These are phyloP conservation scores for Selenicereus undatus DNA, from an alignment of 148 eudicot genomes.

Conservation along the genomic window DNA sequence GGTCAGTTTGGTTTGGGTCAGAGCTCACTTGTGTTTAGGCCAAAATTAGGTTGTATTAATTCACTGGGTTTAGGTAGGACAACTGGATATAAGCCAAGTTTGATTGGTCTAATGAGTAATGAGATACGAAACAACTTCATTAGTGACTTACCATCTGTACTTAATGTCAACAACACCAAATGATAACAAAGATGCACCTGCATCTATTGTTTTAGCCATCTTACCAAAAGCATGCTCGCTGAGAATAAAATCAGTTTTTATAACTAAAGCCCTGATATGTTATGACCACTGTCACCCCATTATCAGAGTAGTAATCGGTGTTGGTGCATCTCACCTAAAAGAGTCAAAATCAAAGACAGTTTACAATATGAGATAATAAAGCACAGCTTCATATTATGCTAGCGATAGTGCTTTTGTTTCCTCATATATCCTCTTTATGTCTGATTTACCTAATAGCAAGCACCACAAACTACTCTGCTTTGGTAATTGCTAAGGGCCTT, in stretches of 20 bases:
- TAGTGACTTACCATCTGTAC: constrained; percentile 50
- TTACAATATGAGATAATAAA: neutral
- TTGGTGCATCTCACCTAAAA: constrained; percentile 64
- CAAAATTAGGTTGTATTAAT: neutral
- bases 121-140: neutral
- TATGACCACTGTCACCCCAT: constrained; percentile 55
- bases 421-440: neutral
- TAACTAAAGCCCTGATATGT: constrained; percentile 62
- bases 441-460: constrained; percentile 62
- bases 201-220: constrained; percentile 61
- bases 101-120: neutral
- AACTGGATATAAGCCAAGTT: neutral
- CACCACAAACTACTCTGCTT: constrained; percentile 68
- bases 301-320: constrained; percentile 51
- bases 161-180: constrained; percentile 62
- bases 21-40: neutral
- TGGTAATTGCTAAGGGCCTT: constrained; percentile 22
- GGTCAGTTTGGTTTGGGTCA: neutral
- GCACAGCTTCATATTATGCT: neutral
- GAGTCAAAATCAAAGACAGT: constrained; percentile 7
- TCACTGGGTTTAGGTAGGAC: neutral
- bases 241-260: constrained; percentile 52
- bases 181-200: constrained; percentile 46
- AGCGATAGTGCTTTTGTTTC: neutral
- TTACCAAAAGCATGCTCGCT: constrained; percentile 49